Conservation (phyloP, 2,329 filamentous ascomycete genomes). For the Talaromyces verruculosus region DNA sequence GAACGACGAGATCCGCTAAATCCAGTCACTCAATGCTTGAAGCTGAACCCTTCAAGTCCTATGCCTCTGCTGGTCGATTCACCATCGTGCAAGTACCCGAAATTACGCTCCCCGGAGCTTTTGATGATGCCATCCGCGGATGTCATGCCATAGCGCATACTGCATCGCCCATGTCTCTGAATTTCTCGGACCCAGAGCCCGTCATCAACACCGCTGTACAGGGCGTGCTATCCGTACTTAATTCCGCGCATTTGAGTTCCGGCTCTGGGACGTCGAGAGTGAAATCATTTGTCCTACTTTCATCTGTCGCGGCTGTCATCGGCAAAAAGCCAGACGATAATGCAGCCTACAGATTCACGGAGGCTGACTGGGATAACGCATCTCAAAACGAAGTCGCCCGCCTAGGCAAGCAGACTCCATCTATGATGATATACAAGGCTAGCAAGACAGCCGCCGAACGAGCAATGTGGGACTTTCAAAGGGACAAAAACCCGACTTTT, state of each 20-base stretch:
- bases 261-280: neutral
- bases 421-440: conserved; percentile 4
- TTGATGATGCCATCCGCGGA: neutral
- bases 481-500: neutral
- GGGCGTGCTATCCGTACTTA: neutral
- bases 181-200: neutral
- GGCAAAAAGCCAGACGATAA: neutral
- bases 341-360: neutral
- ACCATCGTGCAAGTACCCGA: neutral
- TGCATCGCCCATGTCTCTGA: conserved; percentile 5
- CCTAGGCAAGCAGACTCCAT: neutral
- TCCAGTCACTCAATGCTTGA: neutral
- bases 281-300: neutral
- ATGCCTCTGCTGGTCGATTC: neutral
- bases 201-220: neutral
- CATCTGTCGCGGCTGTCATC: neutral
- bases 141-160: conserved; percentile 6
- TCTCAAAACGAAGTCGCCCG: neutral
- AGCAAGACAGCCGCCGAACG: conserved; percentile 4
- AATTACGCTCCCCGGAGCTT: conserved; percentile 3
- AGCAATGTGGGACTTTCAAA: conserved; percentile 10
- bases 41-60: neutral
- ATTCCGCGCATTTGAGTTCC: neutral
- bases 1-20: neutral
- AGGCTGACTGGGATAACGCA: neutral